These are phyloP conservation scores for Capillidium heterosporum DNA, from an alignment of 371 early-diverging fungal species.

Conservation along the genomic window DNA sequence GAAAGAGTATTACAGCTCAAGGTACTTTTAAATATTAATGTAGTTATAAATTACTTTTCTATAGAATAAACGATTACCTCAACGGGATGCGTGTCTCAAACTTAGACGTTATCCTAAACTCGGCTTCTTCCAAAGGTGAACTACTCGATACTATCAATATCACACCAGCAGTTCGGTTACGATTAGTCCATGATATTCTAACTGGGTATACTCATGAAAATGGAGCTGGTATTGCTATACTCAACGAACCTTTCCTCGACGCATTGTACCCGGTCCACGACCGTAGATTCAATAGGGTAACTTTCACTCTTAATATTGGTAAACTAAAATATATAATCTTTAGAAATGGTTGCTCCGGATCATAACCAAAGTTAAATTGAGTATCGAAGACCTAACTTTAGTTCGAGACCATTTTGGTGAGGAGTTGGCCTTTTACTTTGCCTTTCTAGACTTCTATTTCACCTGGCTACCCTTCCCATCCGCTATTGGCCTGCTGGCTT, in stretches of 20 bases:
- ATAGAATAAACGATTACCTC: neutral
- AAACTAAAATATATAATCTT: neutral
- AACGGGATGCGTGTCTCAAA: neutral
- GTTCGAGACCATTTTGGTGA: constrained; percentile 75
- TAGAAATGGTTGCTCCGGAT: constrained; percentile 58
- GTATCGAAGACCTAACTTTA: constrained; percentile 34
- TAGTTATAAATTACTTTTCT: neutral
- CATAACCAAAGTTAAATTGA: constrained; percentile 57
- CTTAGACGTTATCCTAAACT: neutral
- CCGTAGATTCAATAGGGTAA: constrained; percentile 45
- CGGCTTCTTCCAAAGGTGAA: neutral
- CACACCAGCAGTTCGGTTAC: constrained; percentile 49
- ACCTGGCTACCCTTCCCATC: constrained; percentile 49
- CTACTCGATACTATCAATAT: neutral
- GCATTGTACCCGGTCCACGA: constrained; percentile 63
- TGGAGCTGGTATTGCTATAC: constrained; percentile 47
- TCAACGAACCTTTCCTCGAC: constrained; percentile 35
- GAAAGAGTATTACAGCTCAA: neutral
- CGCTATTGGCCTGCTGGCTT: constrained; percentile 35
- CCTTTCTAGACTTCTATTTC: constrained; percentile 71
- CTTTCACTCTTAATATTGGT: neutral
- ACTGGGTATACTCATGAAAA: constrained; percentile 39
- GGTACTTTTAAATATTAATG: neutral
- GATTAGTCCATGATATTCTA: constrained; percentile 53
- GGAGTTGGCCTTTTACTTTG: constrained; percentile 73